phyloP scores from a whole-genome alignment of 2,329 filamentous ascomycete species.

The Lasiodiplodia theobromae region DNA sequence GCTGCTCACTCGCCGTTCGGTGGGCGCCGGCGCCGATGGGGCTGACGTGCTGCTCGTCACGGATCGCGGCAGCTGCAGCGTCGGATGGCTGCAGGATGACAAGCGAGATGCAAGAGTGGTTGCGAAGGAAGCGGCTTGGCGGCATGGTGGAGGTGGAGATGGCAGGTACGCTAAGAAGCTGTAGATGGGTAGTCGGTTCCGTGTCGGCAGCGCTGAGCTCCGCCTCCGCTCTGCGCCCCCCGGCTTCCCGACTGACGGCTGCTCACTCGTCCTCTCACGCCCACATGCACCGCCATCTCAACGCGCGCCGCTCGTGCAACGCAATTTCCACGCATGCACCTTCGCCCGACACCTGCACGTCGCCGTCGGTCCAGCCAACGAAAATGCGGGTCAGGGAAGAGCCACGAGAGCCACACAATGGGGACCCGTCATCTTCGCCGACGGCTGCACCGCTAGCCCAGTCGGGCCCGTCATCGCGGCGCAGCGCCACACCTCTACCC shows the following conservation, averaged over 20 bases:
- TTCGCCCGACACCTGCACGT: background rate
- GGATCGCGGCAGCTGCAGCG: too few relatives aligned
- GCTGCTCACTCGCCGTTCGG: background rate
- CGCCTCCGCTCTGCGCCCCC: background rate
- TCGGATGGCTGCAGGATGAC: too few relatives aligned
- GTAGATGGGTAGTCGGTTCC: background rate
- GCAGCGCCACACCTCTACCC: slow-evolving; percentile 8
- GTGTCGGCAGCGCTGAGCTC: background rate
- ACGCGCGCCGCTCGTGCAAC: background rate
- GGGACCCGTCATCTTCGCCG: slow-evolving; percentile 10
- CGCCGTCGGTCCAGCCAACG: background rate
- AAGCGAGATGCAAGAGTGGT: too few relatives aligned
- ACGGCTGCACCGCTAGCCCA: slow-evolving; percentile 1
- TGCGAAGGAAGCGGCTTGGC: too few relatives aligned
- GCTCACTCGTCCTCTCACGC: background rate
- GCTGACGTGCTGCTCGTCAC: slow-evolving; percentile 1
- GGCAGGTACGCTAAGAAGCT: background rate
- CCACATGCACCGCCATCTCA: background rate
- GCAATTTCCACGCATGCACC: slow-evolving; percentile 14
- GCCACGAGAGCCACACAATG: slow-evolving; percentile 7
- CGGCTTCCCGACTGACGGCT: background rate
- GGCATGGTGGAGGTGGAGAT: too few relatives aligned
- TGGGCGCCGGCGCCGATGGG: background rate
- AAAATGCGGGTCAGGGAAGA: background rate
- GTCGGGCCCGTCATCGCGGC: background rate